Evolutionary conservation across 2,329 filamentous ascomycete genomes (phyloP), one percentile per base, ranked within the genome.

Genomic region (Zasmidium citrigriseum): DNA sequence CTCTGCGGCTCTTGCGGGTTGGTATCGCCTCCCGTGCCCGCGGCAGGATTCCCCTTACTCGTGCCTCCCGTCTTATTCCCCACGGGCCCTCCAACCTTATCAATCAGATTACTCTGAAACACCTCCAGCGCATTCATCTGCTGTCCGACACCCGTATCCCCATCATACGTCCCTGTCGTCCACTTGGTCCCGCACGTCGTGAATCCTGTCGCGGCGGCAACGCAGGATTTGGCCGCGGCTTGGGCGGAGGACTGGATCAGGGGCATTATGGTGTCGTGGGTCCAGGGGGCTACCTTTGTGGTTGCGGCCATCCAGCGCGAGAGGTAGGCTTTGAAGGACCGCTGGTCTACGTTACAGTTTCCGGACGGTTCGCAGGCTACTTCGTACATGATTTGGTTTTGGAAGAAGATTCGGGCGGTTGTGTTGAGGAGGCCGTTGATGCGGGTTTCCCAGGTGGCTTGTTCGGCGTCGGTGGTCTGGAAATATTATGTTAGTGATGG

Each of bases 241-340:
- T 72, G 64, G 0, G 84, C 86, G 5, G 83, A 84, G 1, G 76
- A 72, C 20, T 75, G 73, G 1, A 89, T 72, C 12, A 80, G 76
- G 0, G 81, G 78, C 68, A 83, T 77, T 59, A 88, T 77, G 4
- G 69, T 67, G 34, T 80, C 72, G 60, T 75, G 73, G 2, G 82
- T 83, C 65, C 80, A 86, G 0, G 85, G 85, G 0, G 83, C 85
- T 58, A 86, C 75, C 64, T 86, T 82, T 0, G 79, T 80, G 3
- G 83, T 79, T 2, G 80, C 77, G 14, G 83, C 83, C 75, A 82
- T 74, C 75, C 78, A 80, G 58, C 78, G 75, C 3, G 66, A 64
- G 14, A 90, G 77, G 72, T 79, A 80, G 21, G 76, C 78, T 68
- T 75, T 75, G 68, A 74, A 75, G 41, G 75, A 77, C 22, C 75